phyloP scores from a whole-genome alignment of 345 rosid genomes.

The Moringa oleifera region DNA sequence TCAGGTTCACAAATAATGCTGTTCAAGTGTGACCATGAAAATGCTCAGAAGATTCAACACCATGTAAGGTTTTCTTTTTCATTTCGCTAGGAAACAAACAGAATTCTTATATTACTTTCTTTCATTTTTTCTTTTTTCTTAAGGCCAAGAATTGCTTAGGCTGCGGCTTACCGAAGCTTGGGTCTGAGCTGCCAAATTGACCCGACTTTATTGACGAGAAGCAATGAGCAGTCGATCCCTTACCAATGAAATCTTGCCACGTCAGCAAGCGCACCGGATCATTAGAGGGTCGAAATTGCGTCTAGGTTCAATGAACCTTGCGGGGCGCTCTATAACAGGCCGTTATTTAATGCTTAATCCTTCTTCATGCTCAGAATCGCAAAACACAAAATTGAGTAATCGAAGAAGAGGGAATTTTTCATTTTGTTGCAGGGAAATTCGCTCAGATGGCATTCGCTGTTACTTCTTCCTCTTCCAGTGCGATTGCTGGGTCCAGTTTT shows the following conservation, averaged over 20 bases:
- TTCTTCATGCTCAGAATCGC: not conserved
- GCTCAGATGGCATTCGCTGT: slow-evolving; percentile 40
- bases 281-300: slow-evolving; percentile 5
- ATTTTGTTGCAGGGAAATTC: not conserved
- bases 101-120: too few relatives aligned
- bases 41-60: too few relatives aligned
- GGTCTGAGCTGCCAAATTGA: not conserved
- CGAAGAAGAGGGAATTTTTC: not conserved
- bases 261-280: slow-evolving; percentile 12
- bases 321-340: not conserved
- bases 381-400: not conserved
- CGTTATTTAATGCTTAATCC: slow-evolving; percentile 34
- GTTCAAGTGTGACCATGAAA: too few relatives aligned
- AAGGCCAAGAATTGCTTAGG: too few relatives aligned
- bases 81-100: too few relatives aligned
- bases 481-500: slow-evolving; percentile 33
- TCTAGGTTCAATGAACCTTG: slow-evolving; percentile 53
- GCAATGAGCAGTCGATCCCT: slow-evolving; percentile 21
- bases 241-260: slow-evolving; percentile 29
- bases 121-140: too few relatives aligned
- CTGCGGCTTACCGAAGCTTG: too few relatives aligned
- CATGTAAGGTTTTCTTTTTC: too few relatives aligned
- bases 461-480: slow-evolving; percentile 35
- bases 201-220: slow-evolving; percentile 28
- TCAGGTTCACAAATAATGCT: too few relatives aligned